Conservation (phyloP, 2,329 filamentous ascomycete genomes). For the Colletotrichum sp. region DNA sequence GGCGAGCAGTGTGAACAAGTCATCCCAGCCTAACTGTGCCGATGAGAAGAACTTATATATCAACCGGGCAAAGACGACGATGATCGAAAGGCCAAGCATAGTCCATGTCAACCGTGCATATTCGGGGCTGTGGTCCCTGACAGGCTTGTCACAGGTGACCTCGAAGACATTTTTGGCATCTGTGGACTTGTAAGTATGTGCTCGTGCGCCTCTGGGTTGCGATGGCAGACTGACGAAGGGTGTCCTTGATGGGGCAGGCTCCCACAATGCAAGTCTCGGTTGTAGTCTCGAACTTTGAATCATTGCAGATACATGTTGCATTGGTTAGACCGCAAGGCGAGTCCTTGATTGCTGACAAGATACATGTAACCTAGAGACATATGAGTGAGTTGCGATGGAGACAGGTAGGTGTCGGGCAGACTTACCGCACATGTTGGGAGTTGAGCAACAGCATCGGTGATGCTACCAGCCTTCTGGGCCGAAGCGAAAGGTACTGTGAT, state of each 20-base stretch:
- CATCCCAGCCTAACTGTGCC: conserved; percentile 33
- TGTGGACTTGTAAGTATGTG: not conserved
- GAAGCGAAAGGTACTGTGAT: not conserved
- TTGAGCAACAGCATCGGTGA: conserved; percentile 12
- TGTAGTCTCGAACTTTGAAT: not conserved
- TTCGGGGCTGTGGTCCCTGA: conserved; percentile 1
- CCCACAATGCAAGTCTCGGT: conserved; percentile 7
- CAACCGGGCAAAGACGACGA: conserved; percentile 39
- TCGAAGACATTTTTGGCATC: conserved; percentile 7
- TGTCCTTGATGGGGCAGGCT: conserved; percentile 2
- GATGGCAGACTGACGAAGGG: not conserved
- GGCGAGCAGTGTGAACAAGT: conserved; percentile 29
- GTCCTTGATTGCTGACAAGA: not conserved
- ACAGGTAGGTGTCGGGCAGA: not conserved
- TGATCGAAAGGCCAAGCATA: not conserved
- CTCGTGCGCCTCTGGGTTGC: not conserved
- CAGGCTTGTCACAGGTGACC: conserved; percentile 2
- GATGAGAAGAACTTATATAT: conserved; percentile 29
- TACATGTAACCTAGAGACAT: not conserved
- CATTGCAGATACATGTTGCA: conserved; percentile 4
- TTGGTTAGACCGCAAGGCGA: conserved; percentile 7
- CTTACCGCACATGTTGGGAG: conserved; percentile 36
- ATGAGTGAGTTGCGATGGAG: not conserved
- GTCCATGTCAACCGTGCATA: conserved; percentile 5
- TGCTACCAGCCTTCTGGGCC: conserved; percentile 5